Evolutionary conservation across 768 basidiomycete genomes (phyloP).

Genomic region (Steccherinum ochraceum): DNA sequence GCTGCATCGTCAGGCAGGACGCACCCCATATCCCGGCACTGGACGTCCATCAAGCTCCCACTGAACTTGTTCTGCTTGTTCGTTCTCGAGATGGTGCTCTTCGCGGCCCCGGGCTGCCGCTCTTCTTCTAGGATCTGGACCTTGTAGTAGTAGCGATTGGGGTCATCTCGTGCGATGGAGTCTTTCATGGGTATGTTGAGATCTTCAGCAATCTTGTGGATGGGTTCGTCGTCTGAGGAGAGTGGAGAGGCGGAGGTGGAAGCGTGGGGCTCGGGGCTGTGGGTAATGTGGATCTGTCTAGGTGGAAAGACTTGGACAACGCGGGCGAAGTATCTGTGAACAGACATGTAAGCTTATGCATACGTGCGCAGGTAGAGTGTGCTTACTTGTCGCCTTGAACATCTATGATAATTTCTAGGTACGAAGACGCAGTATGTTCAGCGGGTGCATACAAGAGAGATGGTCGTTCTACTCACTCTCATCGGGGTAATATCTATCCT

Average conservation of each 20-base stretch:
- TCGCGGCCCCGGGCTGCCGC: constrained; percentile 57
- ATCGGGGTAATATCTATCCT: constrained; percentile 87
- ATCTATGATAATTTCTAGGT: constrained; percentile 80
- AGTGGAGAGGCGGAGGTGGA: constrained; percentile 33
- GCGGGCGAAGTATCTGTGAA: constrained; percentile 70
- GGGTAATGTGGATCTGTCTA: constrained; percentile 7
- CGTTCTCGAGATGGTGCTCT: constrained; percentile 29
- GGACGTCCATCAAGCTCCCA: constrained; percentile 80
- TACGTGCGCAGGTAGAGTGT: neutral
- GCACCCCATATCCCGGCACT: constrained; percentile 74
- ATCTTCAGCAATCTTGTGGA: constrained; percentile 74
- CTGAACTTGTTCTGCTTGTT: constrained; percentile 61
- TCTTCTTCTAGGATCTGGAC: constrained; percentile 76
- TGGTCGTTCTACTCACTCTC: constrained; percentile 75
- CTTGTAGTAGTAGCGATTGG: constrained; percentile 80
- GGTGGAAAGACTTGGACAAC: constrained; percentile 77
- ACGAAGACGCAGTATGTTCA: too few species aligned
- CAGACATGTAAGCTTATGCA: constrained; percentile 8
- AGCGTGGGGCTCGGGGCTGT: constrained; percentile 10
- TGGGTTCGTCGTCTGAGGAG: constrained; percentile 31
- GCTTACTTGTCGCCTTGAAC: constrained; percentile 79
- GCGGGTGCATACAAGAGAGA: neutral
- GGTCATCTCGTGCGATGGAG: constrained; percentile 66
- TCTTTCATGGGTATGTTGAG: constrained; percentile 71
- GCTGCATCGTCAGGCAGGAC: constrained; percentile 21